Percentiles rank a stretch among this genome's conserved stretches.
Evolutionary conservation across 495 filamentous ascomycete genomes (phyloP).

Genomic region (Annulohypoxylon moriforme): DNA sequence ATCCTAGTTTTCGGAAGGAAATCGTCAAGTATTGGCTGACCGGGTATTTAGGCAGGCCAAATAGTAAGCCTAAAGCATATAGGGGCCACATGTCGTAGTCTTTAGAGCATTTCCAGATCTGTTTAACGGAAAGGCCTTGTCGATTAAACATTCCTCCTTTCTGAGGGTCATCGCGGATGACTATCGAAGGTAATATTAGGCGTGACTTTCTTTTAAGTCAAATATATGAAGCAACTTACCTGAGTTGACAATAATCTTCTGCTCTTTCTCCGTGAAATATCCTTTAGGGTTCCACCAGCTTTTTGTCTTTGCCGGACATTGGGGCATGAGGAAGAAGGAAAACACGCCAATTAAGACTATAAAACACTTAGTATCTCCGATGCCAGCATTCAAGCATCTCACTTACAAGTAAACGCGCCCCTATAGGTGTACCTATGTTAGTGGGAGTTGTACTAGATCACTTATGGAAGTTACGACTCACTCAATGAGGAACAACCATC

Average conservation of each 20-base stretch:
- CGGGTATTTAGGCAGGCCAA: constrained; percentile 68
- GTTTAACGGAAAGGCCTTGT: constrained; percentile 68
- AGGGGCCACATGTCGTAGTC: constrained; percentile 61
- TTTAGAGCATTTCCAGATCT: constrained; percentile 62
- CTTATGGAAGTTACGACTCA: constrained; percentile 19
- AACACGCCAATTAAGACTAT: constrained; percentile 68
- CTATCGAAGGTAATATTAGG: constrained; percentile 38
- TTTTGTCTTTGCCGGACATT: constrained; percentile 75
- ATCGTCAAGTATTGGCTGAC: constrained; percentile 72
- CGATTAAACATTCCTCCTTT: constrained; percentile 71
- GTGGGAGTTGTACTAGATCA: neutral
- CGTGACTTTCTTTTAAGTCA: neutral
- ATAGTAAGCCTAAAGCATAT: constrained; percentile 72
- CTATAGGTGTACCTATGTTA: constrained; percentile 28
- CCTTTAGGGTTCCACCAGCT: constrained; percentile 67
- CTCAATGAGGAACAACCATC: constrained; percentile 73
- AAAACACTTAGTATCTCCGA: constrained; percentile 6
- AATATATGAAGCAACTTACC: constrained; percentile 15
- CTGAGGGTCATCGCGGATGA: constrained; percentile 75
- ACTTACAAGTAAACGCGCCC: constrained; percentile 41
- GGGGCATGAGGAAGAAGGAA: constrained; percentile 74
- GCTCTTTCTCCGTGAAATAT: constrained; percentile 74
- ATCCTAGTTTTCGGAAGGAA: constrained; percentile 70
- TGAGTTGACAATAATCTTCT: constrained; percentile 80
- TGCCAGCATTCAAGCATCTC: neutral